Evolutionary conservation across 192 early-diverging fungal species (phyloP), one percentile per base, ranked within the genome.

Genomic region (Coemansia umbellata): DNA sequence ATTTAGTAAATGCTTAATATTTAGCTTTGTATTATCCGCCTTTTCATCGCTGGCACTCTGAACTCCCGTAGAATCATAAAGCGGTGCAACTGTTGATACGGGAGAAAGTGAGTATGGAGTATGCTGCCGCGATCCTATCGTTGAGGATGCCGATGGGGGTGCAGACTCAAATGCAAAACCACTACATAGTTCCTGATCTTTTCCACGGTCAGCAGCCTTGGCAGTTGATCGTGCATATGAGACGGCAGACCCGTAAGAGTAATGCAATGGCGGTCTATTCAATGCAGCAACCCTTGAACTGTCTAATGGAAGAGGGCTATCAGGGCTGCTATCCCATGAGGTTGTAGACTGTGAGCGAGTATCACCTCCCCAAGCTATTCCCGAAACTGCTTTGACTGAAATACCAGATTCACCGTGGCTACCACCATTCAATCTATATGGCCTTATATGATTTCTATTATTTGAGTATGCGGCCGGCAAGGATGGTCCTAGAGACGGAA

Each of bases 221-320:
- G 60, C 70, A 5, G 70, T 74, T 17, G 70, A 74, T 14, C 70
- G 55, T 9, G 63, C 18, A 27, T 47, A 61, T 6, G 55, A 66
- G 4, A 74, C 22, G 0, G 59, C 47, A 0, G 53, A 19, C 3
- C 70, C 54, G 37, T 28, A 45, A 7, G 43, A 22, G 14, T 45
- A 45, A 45, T 45, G 43, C 3, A 27, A 45, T n/a, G n/a, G n/a
- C n/a, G n/a, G n/a, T n/a, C n/a, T n/a, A n/a, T n/a, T n/a, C n/a
- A n/a, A n/a, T n/a, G n/a, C n/a, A n/a, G n/a, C n/a, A n/a, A n/a
- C n/a, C n/a, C n/a, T n/a, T n/a, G n/a, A n/a, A n/a, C n/a, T 26
- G 17, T 4, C 24, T 6, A 45, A 0, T 5, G 24, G 43, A 1
- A 26, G 43, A 13, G 43, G 43, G 11, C 43, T 45, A 5, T 45